Evolutionary conservation across 2,329 filamentous ascomycete genomes (phyloP).

Genomic region (Paecilomyces sp.): DNA sequence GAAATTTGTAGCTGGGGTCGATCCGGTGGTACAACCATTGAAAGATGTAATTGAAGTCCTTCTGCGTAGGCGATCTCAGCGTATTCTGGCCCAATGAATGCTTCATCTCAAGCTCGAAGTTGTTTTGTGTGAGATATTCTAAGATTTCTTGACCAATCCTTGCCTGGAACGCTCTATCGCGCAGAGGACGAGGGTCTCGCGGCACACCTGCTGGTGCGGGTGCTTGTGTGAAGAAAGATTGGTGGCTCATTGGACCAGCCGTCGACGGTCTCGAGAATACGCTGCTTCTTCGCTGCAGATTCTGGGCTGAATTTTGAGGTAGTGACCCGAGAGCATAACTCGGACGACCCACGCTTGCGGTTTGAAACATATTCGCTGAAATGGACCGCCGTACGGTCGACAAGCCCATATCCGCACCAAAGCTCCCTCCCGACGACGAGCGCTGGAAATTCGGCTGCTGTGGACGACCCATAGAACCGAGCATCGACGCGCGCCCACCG

Average conservation of each 20-base stretch:
- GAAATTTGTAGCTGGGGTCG: conserved; percentile 86
- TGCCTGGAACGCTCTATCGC: conserved; percentile 70
- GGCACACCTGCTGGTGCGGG: conserved; percentile 76
- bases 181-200: conserved; percentile 77
- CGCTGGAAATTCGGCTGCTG: conserved; percentile 83
- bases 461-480: conserved; percentile 74
- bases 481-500: conserved; percentile 73
- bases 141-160: conserved; percentile 82
- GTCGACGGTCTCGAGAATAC: conserved; percentile 69
- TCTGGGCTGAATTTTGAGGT: conserved; percentile 49
- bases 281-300: conserved; percentile 66
- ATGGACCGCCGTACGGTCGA: conserved; percentile 78
- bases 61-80: conserved; percentile 89
- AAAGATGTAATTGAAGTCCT: conserved; percentile 97
- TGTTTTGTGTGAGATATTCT: conserved; percentile 86
- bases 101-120: conserved; percentile 98
- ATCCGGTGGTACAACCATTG: conserved; percentile 96
- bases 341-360: conserved; percentile 58
- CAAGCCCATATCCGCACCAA: conserved; percentile 70
- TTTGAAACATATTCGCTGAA: conserved; percentile 58
- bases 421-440: conserved; percentile 65
- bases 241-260: conserved; percentile 62
- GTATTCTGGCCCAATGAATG: conserved; percentile 85
- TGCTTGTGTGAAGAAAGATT: conserved; percentile 91
- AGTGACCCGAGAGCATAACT: conserved; percentile 57